phyloP scores from a whole-genome alignment of 345 rosid species.

The Salix suchowensis region DNA sequence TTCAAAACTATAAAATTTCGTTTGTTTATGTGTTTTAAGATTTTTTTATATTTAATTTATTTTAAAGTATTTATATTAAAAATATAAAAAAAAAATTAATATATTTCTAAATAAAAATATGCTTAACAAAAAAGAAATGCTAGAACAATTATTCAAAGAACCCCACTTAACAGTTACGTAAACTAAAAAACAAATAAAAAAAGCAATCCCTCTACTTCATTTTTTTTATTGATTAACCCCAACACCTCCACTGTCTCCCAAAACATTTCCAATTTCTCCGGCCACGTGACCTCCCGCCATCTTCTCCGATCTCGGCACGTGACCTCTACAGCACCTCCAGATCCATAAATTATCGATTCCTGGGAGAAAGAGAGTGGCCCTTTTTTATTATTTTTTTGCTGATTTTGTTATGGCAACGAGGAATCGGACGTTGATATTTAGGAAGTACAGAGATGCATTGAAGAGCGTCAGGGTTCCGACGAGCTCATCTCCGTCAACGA shows the following conservation, averaged over 20 bases:
- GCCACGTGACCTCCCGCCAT: background rate
- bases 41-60: too few relatives aligned
- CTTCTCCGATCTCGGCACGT: background rate
- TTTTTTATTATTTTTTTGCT: background rate
- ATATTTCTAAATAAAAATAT: too few relatives aligned
- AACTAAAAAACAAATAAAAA: background rate
- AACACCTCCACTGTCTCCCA: background rate
- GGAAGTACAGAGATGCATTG: constrained; percentile 79
- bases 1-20: too few relatives aligned
- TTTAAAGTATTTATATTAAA: too few relatives aligned
- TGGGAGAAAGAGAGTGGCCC: background rate
- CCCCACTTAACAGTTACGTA: constrained; percentile 3
- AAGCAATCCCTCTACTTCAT: background rate
- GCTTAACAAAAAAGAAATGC: too few relatives aligned
- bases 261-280: background rate
- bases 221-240: background rate
- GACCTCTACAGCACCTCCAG: background rate
- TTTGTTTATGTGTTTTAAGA: too few relatives aligned
- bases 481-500: constrained; percentile 27
- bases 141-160: too few relatives aligned
- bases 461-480: constrained; percentile 76
- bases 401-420: constrained; percentile 68
- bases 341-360: background rate
- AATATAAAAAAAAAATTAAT: too few relatives aligned
- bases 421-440: constrained; percentile 64